phyloP scores from a whole-genome alignment of 345 rosid genomes.

The Salix suchowensis region DNA sequence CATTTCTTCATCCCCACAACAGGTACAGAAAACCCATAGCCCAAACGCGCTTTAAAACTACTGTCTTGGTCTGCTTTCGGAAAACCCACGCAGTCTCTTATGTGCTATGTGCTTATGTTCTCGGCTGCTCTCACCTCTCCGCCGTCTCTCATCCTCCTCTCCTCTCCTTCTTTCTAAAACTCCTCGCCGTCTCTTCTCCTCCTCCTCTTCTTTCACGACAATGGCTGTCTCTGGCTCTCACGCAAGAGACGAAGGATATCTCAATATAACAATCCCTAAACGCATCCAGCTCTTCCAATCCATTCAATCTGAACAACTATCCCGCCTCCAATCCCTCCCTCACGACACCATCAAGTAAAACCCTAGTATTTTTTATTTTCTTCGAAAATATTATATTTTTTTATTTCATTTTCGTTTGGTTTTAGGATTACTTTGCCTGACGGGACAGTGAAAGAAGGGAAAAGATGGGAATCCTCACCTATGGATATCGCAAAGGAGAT shows the following conservation, averaged over 20 bases:
- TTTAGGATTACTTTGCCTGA: constrained; percentile 60
- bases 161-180: constrained; percentile 13
- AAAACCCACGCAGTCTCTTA: neutral
- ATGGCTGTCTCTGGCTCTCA: constrained; percentile 21
- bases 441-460: constrained; percentile 85
- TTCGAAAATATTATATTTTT: neutral
- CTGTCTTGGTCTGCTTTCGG: neutral
- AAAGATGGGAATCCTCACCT: constrained; percentile 72
- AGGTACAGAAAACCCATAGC: neutral
- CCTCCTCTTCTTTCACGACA: constrained; percentile 13
- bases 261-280: constrained; percentile 51
- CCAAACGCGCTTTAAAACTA: neutral
- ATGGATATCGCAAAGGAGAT: constrained; percentile 65
- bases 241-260: constrained; percentile 58
- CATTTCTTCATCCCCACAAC: neutral
- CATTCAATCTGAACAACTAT: constrained; percentile 56
- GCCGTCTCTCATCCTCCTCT: constrained; percentile 3
- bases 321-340: constrained; percentile 49
- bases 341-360: constrained; percentile 71
- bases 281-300: constrained; percentile 66
- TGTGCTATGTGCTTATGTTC: constrained; percentile 6
- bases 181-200: constrained; percentile 17
- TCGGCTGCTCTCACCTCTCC: constrained; percentile 3
- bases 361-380: neutral
- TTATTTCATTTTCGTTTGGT: neutral